These are phyloP conservation scores for Coemansia sp. DNA, from an alignment of 192 early-diverging fungal genomes.

Conservation along the genomic window DNA sequence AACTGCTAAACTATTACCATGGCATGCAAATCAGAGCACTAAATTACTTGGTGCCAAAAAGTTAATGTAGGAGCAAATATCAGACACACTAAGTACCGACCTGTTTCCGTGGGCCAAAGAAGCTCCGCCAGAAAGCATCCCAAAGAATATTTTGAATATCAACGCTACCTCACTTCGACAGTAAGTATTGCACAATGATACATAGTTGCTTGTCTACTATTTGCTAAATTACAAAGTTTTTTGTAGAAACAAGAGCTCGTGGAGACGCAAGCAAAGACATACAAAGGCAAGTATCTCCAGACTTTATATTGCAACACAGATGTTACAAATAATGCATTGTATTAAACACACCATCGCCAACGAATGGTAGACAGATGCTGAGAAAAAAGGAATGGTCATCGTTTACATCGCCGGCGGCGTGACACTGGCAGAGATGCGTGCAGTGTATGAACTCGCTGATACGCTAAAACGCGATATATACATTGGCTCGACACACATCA, in stretches of 20 bases:
- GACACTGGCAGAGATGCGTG: slow-evolving; percentile 52
- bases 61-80: slow-evolving; percentile 19
- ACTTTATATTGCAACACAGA: background rate
- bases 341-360: background rate
- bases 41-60: background rate
- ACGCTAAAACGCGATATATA: slow-evolving; percentile 45
- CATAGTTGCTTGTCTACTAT: background rate
- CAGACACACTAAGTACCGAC: slow-evolving; percentile 12
- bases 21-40: background rate
- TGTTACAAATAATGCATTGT: background rate
- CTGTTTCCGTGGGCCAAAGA: slow-evolving; percentile 46
- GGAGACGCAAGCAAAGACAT: slow-evolving; percentile 4
- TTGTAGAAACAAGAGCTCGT: slow-evolving; percentile 14
- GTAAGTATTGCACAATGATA: slow-evolving; percentile 15
- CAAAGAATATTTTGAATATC: slow-evolving; percentile 31
- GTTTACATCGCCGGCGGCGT: slow-evolving; percentile 54
- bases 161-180: slow-evolving; percentile 40
- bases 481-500: slow-evolving; percentile 55
- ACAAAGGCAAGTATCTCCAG: slow-evolving; percentile 3
- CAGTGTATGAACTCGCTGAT: slow-evolving; percentile 50
- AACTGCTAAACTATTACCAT: background rate
- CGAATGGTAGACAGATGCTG: background rate
- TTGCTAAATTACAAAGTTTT: background rate
- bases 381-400: slow-evolving; percentile 31
- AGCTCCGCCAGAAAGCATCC: slow-evolving; percentile 19